These are phyloP conservation scores for Kwoniella bestiolae DNA, from an alignment of 768 basidiomycete genomes.

Conservation along the genomic window DNA sequence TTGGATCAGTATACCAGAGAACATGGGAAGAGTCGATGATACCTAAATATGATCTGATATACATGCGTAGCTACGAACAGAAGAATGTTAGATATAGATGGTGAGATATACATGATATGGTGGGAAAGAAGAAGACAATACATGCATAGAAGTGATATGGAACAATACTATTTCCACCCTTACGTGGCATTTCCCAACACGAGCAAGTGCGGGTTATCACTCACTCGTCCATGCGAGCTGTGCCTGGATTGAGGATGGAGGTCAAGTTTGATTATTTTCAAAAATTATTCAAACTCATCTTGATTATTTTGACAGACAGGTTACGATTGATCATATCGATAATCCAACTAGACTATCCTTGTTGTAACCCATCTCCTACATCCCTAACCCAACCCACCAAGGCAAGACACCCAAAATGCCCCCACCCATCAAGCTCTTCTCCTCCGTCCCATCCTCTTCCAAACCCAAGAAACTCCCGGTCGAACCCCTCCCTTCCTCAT, in stretches of 20 bases:
- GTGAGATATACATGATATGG: neutral
- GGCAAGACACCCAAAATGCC: constrained; percentile 16
- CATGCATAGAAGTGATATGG: neutral
- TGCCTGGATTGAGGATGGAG: neutral
- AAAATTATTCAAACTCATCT: too few species aligned
- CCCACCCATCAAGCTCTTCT: constrained; percentile 23
- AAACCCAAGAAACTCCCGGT: constrained; percentile 12
- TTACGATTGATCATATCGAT: too few species aligned
- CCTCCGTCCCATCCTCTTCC: constrained; percentile 13
- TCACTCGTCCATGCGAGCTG: too few species aligned
- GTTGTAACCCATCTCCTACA: neutral
- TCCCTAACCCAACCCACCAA: too few species aligned
- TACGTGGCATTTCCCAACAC: constrained; percentile 1
- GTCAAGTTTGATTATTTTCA: neutral
- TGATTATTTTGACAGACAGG: too few species aligned
- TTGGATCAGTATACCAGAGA: too few species aligned
- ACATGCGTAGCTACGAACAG: neutral
- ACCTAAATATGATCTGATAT: too few species aligned
- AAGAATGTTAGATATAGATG: neutral
- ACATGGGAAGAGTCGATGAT: neutral
- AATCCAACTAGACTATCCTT: neutral
- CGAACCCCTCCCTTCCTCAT: constrained; percentile 38
- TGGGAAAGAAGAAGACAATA: neutral
- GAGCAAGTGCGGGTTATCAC: too few species aligned
- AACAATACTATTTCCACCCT: neutral